Conservation (phyloP, 2,329 filamentous ascomycete species). For the Aureobasidium mangrovei region DNA sequence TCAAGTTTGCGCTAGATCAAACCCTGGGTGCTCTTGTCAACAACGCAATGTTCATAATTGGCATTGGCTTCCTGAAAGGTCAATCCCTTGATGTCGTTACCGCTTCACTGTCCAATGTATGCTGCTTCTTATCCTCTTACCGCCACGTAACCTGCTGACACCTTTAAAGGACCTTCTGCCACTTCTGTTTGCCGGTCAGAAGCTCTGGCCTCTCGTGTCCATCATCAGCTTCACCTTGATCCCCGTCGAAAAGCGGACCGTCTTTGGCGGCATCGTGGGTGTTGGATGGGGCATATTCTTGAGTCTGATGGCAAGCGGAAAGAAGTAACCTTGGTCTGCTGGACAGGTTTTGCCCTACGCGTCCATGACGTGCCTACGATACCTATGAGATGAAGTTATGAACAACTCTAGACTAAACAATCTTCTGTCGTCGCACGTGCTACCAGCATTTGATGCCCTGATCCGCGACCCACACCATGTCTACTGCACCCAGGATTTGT, state of each 20-base stretch:
- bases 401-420: not conserved
- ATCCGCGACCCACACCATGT: too few species aligned
- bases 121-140: not conserved
- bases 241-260: constrained; percentile 60
- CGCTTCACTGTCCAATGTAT: constrained; percentile 1
- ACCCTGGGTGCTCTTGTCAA: constrained; percentile 57
- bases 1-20: constrained; percentile 63
- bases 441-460: too few species aligned
- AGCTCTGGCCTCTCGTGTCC: constrained; percentile 63
- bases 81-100: constrained; percentile 17
- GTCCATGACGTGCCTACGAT: not conserved
- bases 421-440: too few species aligned
- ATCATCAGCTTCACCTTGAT: constrained; percentile 62
- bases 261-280: constrained; percentile 64
- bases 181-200: constrained; percentile 60
- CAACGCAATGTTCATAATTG: constrained; percentile 54
- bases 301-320: constrained; percentile 41
- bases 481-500: too few species aligned
- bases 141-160: constrained; percentile 17
- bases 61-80: constrained; percentile 48
- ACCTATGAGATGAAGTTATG: not conserved
- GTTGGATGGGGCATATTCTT: constrained; percentile 68
- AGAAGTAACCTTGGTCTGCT: not conserved
- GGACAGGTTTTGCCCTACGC: not conserved
- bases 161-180: constrained; percentile 31